Evolutionary conservation across 2,329 filamentous ascomycete genomes (phyloP), one percentile per base, ranked within the genome.

Genomic region (Trichoderma asperellum): DNA sequence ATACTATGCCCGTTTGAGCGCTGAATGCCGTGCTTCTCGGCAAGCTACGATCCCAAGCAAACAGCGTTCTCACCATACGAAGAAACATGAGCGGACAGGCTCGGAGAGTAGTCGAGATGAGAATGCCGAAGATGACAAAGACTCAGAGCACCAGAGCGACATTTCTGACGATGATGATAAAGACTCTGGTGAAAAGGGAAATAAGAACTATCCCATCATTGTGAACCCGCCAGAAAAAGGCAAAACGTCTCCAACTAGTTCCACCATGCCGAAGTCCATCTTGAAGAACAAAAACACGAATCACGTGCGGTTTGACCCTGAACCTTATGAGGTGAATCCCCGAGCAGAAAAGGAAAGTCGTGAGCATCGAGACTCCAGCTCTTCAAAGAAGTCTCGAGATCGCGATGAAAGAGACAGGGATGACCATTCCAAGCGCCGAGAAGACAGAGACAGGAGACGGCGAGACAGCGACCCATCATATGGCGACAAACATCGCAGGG

Each of bases 241-340:
- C 58, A 79, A 77, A 70, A 76, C 76, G 0, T 81, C 79, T 0
- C 77, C 80, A 0, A 73, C 80, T 1, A 78, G 76, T 59, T 79
- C 79, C 5, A 76, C 78, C 3, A 76, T 75, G 70, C 87, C 87
- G 1, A 88, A 88, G 73, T 84, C 86, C 5, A 89, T 89, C n/a
- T 79, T 89, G 21, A 89, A 89, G 79, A 89, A 89, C 75, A 84
- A 83, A 73, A 87, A 87, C 70, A 83, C 84, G 58, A 85, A 88
- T 70, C 85, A 85, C 57, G 86, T 89, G 5, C 83, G 83, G 4
- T 87, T 87, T 70, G 83, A 85, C 47, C 81, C 82, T 0, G 81
- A 85, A 73, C 82, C 83, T 18, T 76, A 82, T 67, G 81, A 87
- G 75, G 75, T 87, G 53, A 75, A 73, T 53, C 70, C 75, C 29